Conservation (phyloP, 1,284 basidiomycete genomes). For the Cutaneotrichosporon sp. region DNA sequence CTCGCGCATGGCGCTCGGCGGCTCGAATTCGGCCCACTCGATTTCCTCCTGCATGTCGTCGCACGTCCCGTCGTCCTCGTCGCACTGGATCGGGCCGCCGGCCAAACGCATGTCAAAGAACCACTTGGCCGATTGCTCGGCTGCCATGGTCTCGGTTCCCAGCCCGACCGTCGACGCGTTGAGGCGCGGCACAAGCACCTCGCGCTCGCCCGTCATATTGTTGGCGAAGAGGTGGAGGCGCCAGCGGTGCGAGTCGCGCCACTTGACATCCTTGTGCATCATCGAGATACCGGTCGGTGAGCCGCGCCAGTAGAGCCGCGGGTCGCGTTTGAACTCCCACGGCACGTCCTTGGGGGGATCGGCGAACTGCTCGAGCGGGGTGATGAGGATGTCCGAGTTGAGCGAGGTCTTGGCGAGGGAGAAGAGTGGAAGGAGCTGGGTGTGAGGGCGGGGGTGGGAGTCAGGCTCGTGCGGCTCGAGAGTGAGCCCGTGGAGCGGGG, state of each 20-base stretch:
- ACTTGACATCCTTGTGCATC: conserved; percentile 50
- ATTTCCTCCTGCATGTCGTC: conserved; percentile 47
- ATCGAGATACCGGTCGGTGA: conserved; percentile 56
- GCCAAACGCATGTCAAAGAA: conserved; percentile 51
- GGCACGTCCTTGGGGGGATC: conserved; percentile 50
- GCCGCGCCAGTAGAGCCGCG: conserved; percentile 55
- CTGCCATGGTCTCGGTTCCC: conserved; percentile 22
- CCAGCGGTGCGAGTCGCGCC: conserved; percentile 55
- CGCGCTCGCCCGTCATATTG: conserved; percentile 25
- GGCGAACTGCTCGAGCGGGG: conserved; percentile 57
- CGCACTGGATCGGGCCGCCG: conserved; percentile 42
- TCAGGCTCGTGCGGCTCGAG: conserved; percentile 46
- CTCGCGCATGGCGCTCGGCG: neutral
- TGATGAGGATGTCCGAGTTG: conserved; percentile 57
- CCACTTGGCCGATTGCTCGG: conserved; percentile 30
- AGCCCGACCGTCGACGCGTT: neutral
- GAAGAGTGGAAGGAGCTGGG: conserved; percentile 50
- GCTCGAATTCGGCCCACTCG: conserved; percentile 39
- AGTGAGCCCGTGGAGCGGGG: conserved; percentile 49
- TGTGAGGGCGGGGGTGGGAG: conserved; percentile 50
- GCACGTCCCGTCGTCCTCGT: conserved; percentile 52
- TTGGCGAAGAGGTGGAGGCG: conserved; percentile 54
- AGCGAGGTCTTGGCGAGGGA: conserved; percentile 52
- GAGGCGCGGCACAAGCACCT: conserved; percentile 35
- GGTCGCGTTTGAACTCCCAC: conserved; percentile 54